Evolutionary conservation across 768 basidiomycete species (phyloP).

Genomic region (Collybiopsis confluens): DNA sequence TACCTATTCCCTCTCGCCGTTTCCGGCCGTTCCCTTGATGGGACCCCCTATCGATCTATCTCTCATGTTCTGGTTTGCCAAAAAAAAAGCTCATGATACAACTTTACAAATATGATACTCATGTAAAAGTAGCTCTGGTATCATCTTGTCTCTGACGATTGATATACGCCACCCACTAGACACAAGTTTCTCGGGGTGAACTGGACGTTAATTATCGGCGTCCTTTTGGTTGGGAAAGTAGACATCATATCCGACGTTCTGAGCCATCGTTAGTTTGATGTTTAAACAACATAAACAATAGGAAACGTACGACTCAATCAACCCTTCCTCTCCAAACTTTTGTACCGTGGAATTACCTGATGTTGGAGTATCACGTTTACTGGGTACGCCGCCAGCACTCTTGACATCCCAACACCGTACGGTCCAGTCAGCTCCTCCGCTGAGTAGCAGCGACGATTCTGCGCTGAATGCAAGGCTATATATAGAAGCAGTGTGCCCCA

Average conservation of each 20-base stretch:
- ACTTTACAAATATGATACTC: not conserved
- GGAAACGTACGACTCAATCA: constrained; percentile 64
- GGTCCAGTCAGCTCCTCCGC: constrained; percentile 92
- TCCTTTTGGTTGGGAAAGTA: constrained; percentile 94
- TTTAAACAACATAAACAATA: not conserved
- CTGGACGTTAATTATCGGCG: constrained; percentile 87
- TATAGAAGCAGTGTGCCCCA: constrained; percentile 84
- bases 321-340: constrained; percentile 50
- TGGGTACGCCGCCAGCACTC: constrained; percentile 58
- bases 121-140: not conserved
- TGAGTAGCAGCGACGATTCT: constrained; percentile 87
- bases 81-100: too few relatives aligned
- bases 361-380: constrained; percentile 55
- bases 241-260: constrained; percentile 79
- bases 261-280: constrained; percentile 10
- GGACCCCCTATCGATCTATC: too few relatives aligned
- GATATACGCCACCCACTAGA: constrained; percentile 76
- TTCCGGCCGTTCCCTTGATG: too few relatives aligned
- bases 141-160: constrained; percentile 54
- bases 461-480: constrained; percentile 90
- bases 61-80: too few relatives aligned
- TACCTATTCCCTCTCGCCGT: too few relatives aligned
- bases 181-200: constrained; percentile 95
- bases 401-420: constrained; percentile 99
- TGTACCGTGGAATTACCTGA: constrained; percentile 23